These are phyloP conservation scores for Debaryomyces coudertii DNA, from an alignment of 1,139 yeast species.

Conservation along the genomic window DNA sequence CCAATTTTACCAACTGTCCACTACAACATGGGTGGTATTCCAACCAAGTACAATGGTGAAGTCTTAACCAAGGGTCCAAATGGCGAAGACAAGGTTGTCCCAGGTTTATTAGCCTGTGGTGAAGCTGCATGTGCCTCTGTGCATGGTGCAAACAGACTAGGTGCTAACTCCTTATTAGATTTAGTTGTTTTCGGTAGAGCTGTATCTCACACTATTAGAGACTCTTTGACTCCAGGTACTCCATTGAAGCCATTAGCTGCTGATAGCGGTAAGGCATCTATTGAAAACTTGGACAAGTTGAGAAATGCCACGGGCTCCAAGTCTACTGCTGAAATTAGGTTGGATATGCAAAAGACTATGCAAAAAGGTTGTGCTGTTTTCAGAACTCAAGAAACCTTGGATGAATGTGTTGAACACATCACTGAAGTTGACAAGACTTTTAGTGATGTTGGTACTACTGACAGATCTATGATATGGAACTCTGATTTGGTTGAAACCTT, in stretches of 20 bases:
- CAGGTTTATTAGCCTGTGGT: constrained; percentile 97
- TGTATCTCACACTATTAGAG: constrained; percentile 89
- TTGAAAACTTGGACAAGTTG: constrained; percentile 84
- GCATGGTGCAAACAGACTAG: constrained; percentile 98
- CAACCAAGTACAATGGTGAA: constrained; percentile 97
- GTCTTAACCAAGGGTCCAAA: constrained; percentile 79
- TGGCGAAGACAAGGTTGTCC: constrained; percentile 90
- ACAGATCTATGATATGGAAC: constrained; percentile 98
- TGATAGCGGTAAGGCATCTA: constrained; percentile 86
- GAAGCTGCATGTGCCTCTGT: constrained; percentile 99
- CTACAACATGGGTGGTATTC: constrained; percentile 99
- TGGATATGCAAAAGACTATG: constrained; percentile 94
- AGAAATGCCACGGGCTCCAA: constrained; percentile 84
- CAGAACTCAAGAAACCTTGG: constrained; percentile 91
- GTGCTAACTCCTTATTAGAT: constrained; percentile 96
- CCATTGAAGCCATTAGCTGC: constrained; percentile 78
- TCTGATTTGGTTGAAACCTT: constrained; percentile 94
- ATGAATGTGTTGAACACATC: constrained; percentile 86
- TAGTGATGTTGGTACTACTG: constrained; percentile 74
- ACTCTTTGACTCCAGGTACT: constrained; percentile 81
- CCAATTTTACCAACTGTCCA: constrained; percentile 98
- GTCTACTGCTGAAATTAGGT: constrained; percentile 86
- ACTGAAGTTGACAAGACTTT: constrained; percentile 73
- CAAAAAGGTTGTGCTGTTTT: constrained; percentile 96
- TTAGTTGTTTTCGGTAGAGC: constrained; percentile 98